Conservation (phyloP, 1,139 yeast species). For the Nakaseomyces uthaithaninus region DNA sequence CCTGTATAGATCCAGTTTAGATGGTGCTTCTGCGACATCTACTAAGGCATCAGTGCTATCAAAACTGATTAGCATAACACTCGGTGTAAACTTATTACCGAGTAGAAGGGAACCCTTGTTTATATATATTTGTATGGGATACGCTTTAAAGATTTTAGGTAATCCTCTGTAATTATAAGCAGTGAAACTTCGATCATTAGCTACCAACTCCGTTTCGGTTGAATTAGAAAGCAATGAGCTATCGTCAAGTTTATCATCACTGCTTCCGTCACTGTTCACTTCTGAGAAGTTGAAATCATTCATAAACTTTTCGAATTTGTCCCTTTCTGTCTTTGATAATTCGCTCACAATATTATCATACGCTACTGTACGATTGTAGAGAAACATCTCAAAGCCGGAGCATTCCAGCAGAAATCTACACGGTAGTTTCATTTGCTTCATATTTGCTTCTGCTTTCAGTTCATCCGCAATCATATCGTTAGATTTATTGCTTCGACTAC, state of each 20-base stretch:
- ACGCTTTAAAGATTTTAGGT: constrained; percentile 34
- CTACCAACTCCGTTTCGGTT: constrained; percentile 8
- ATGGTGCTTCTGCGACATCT: constrained; percentile 48
- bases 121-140: constrained; percentile 55
- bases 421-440: constrained; percentile 44
- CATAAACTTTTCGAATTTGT: constrained; percentile 24
- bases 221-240: constrained; percentile 2
- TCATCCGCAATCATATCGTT: constrained; percentile 21
- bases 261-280: constrained; percentile 11
- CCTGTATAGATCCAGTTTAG: constrained; percentile 46
- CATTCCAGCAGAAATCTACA: constrained; percentile 51
- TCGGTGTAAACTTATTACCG: constrained; percentile 74
- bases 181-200: constrained; percentile 21
- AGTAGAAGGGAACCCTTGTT: constrained; percentile 64
- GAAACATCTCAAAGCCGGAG: constrained; percentile 74
- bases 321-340: constrained; percentile 32
- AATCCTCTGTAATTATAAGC: constrained; percentile 11
- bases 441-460: constrained; percentile 32
- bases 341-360: constrained; percentile 56
- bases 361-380: constrained; percentile 70
- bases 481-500: background rate
- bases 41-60: constrained; percentile 48
- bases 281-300: constrained; percentile 15
- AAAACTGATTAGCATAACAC: constrained; percentile 57
- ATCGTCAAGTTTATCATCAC: constrained; percentile 9